Conservation (phyloP, 345 rosid species). For the Barbarea vulgaris region DNA sequence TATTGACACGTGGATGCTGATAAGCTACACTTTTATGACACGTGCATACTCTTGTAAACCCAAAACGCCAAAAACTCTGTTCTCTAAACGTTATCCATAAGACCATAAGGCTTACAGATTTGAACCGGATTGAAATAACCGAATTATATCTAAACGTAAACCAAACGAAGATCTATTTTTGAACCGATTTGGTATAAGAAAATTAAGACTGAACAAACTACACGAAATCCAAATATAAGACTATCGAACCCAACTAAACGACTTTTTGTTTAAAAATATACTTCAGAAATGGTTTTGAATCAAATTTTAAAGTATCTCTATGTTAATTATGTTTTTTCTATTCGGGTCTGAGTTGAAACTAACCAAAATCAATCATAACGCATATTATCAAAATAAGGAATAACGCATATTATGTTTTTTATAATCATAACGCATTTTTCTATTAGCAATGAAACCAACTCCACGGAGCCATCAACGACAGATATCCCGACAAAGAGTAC, state of each 20-base stretch:
- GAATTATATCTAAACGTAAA: background rate
- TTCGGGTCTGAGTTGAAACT: background rate
- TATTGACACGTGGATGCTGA: conserved; percentile 30
- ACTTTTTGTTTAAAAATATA: background rate
- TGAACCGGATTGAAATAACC: conserved; percentile 12
- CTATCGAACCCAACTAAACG: background rate
- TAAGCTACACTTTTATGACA: conserved; percentile 8
- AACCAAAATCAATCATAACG: background rate
- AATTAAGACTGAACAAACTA: background rate
- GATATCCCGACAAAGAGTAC: background rate
- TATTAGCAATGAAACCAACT: background rate
- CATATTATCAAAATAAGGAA: background rate
- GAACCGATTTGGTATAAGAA: background rate
- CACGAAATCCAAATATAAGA: background rate
- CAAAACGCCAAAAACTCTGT: conserved; percentile 14
- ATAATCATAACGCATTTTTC: no score
- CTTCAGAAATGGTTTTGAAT: background rate
- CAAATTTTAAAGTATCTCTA: background rate
- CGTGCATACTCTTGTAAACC: conserved; percentile 7
- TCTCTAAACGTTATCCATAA: conserved; percentile 29
- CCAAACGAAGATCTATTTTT: background rate
- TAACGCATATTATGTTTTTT: no score
- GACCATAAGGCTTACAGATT: conserved; percentile 22
- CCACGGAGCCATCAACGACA: background rate
- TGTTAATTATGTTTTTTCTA: background rate